Percentiles rank a stretch among this genome's conserved stretches.
Conservation (phyloP, 2,329 filamentous ascomycete species). For the Penicillium sp. region DNA sequence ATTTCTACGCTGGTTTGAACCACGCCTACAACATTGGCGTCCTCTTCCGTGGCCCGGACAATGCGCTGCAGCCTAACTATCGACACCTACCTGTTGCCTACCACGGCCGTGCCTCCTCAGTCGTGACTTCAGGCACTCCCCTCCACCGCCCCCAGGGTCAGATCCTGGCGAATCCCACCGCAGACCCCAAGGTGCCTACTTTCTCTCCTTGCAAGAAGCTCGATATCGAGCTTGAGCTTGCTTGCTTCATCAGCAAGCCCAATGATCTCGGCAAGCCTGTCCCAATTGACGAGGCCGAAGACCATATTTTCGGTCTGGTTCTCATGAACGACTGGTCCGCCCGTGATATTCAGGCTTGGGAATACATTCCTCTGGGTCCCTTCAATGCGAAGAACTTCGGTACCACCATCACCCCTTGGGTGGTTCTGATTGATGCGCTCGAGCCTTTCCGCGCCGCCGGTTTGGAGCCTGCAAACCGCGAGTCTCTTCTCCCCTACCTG, state of each 20-base stretch:
- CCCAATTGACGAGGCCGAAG: slow-evolving; percentile 62
- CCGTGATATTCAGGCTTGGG: slow-evolving; percentile 78
- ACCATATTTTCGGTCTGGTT: slow-evolving; percentile 75
- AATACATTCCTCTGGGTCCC: slow-evolving; percentile 77
- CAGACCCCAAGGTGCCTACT: slow-evolving; percentile 61
- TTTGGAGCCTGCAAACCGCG: slow-evolving; percentile 54
- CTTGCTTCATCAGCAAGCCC: slow-evolving; percentile 67
- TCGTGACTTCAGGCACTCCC: slow-evolving; percentile 71
- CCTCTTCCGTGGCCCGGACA: slow-evolving; percentile 69
- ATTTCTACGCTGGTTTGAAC: slow-evolving; percentile 79
- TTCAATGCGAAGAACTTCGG: slow-evolving; percentile 85
- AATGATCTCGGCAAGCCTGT: slow-evolving; percentile 67
- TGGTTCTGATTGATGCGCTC: slow-evolving; percentile 73
- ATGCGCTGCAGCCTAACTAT: slow-evolving; percentile 79
- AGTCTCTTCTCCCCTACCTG: slow-evolving; percentile 61
- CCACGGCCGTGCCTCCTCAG: slow-evolving; percentile 72
- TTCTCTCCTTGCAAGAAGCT: slow-evolving; percentile 66
- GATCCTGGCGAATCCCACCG: slow-evolving; percentile 64
- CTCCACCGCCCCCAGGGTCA: slow-evolving; percentile 75
- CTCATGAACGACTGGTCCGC: slow-evolving; percentile 88
- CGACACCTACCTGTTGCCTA: slow-evolving; percentile 79
- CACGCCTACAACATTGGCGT: slow-evolving; percentile 73
- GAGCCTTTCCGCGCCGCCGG: slow-evolving; percentile 63
- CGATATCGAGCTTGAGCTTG: slow-evolving; percentile 79
- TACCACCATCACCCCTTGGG: slow-evolving; percentile 75